Base-by-base conservation (phyloP, 2,329 filamentous ascomycete species). In the Sporothrix globosa region DNA sequence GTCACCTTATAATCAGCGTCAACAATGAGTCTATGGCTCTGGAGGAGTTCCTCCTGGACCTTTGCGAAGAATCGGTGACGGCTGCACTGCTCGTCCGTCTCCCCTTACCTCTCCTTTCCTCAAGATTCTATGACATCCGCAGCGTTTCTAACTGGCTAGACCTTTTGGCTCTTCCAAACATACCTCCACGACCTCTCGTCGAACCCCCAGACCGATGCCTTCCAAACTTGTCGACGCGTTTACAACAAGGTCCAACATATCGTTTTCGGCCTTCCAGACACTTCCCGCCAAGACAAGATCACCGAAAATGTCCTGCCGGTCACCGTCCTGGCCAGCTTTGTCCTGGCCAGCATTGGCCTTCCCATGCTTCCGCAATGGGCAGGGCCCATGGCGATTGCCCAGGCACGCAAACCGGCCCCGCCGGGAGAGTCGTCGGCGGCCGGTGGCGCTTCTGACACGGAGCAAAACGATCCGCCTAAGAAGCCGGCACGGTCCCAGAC, bases 11-110 rank as follows among this genome's bases (percentile, higher is more conserved):
- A 81, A 91, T 96, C 77, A 94, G 91, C 81, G 88, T 95, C 79
- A 89, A 95, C 83, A 96, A 95, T 81, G 92, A 96, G 84, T 95
- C 92, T 75, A 94, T 96, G 91, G 92, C 92, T 65, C 81, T 96
- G 80, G 92, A 96, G 81, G 92, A 96, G 82, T 96, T 95, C 78
- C 86, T 96, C 76, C 83, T 95, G 77, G 92, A 96, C 80, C 82
- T 96, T 72, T 96, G 92, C 81, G 91, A 96, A 80, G 92, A 95
- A 81, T 95, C 92, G 21, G 92, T 94, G 74, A 95, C 92, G 76
- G 92, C 91, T 73, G 92, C 92, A 72, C 83, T 96, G 74, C 83
- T 96, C 83, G 92, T 95, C 83, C 75, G 89, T 83, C 58, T 30
- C 17, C 24, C 41, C 68, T 39, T 50, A n/a, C n/a, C 11, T 67